Evolutionary conservation across 2,329 filamentous ascomycete genomes (phyloP).

Genomic region (Aureobasidium sp.): DNA sequence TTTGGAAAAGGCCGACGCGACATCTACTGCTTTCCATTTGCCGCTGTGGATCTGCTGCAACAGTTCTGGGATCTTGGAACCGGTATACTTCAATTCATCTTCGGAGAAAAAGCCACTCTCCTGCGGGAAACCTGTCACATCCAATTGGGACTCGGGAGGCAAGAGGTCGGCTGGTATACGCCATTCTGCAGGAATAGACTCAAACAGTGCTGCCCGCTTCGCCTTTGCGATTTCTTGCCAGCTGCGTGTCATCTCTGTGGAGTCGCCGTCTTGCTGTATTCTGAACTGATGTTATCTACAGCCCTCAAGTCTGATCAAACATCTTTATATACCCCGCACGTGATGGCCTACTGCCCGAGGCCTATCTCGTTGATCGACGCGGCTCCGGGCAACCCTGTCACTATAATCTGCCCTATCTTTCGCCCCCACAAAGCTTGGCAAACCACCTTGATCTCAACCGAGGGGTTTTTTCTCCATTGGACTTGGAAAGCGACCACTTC

Average conservation of each 20-base stretch:
- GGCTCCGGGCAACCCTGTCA: conserved; percentile 2
- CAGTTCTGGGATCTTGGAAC: conserved; percentile 34
- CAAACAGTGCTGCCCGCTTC: conserved; percentile 16
- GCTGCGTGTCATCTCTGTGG: neutral
- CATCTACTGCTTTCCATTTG: conserved; percentile 46
- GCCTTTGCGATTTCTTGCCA: conserved; percentile 16
- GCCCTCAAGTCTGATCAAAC: neutral
- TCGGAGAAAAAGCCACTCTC: conserved; percentile 54
- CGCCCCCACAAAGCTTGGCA: conserved; percentile 11
- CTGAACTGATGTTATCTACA: neutral
- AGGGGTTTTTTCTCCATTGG: neutral
- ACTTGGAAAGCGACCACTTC: neutral
- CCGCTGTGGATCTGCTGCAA: conserved; percentile 34
- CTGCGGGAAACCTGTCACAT: conserved; percentile 51
- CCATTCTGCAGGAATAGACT: conserved; percentile 54
- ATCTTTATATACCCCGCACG: conserved; percentile 3
- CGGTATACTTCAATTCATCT: conserved; percentile 46
- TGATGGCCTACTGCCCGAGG: conserved; percentile 9
- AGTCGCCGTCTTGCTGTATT: neutral
- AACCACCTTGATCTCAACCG: conserved; percentile 6
- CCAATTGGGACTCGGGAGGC: conserved; percentile 47
- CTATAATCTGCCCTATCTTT: conserved; percentile 4
- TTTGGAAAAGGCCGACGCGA: conserved; percentile 50
- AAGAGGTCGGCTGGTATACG: conserved; percentile 47
- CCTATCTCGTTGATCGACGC: conserved; percentile 3